A percentile compares a stretch with the other conserved stretches of the same genome.
Conservation (phyloP, 2,329 filamentous ascomycete genomes). For the Colletotrichum spaethianum region DNA sequence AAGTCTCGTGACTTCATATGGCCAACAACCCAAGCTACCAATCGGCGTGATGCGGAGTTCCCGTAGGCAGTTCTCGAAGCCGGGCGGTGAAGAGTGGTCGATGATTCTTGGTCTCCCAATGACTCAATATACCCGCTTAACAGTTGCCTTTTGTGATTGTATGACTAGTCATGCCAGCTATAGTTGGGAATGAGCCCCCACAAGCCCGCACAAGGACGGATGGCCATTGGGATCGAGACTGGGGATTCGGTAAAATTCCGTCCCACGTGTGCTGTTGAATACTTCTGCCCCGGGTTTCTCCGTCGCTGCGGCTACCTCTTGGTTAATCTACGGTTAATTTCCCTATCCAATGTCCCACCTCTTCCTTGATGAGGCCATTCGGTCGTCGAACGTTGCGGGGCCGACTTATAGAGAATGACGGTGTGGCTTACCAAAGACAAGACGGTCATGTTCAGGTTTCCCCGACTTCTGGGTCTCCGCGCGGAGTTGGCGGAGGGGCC, state of each 20-base stretch:
- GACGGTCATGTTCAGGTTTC: conserved; percentile 12
- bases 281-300: not conserved
- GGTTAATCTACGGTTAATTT: conserved; percentile 17
- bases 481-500: conserved; percentile 4
- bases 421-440: conserved; percentile 14
- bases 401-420: conserved; percentile 30
- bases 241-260: conserved; percentile 29
- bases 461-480: conserved; percentile 11
- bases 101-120: conserved; percentile 4
- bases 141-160: not conserved
- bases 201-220: conserved; percentile 19
- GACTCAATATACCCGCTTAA: conserved; percentile 12
- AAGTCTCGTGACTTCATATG: not conserved
- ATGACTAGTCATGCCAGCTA: conserved; percentile 30
- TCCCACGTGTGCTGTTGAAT: conserved; percentile 2
- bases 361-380: not conserved
- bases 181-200: conserved; percentile 3
- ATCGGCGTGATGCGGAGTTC: not conserved
- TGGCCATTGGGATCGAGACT: conserved; percentile 3
- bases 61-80: not conserved
- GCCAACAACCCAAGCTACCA: not conserved
- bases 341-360: conserved; percentile 11
- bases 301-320: conserved; percentile 14
- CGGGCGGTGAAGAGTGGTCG: not conserved
- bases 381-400: conserved; percentile 23